Percentiles rank a stretch among this genome's conserved stretches.
These are phyloP conservation scores for Glomus cerebriforme DNA, from an alignment of 192 early-diverging fungal genomes.

Conservation along the genomic window DNA sequence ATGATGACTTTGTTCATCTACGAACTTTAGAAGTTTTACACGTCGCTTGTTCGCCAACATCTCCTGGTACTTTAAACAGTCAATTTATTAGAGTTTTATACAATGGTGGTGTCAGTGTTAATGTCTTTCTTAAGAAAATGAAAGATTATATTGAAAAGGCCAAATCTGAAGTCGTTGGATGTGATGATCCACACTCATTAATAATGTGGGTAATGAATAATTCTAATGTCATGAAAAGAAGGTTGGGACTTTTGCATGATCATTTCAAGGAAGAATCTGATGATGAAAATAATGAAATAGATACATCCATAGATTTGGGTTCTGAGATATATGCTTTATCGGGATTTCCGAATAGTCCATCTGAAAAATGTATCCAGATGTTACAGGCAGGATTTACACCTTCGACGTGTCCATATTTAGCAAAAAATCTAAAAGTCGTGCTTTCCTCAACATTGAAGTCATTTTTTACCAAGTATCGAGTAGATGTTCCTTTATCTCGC, in stretches of 20 bases:
- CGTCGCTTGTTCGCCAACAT: slow-evolving; percentile 4
- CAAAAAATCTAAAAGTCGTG: slow-evolving; percentile 32
- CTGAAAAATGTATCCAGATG: slow-evolving; percentile 34
- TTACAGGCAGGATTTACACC: slow-evolving; percentile 41
- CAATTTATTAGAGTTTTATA: slow-evolving; percentile 39
- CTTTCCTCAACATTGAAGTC: slow-evolving; percentile 22
- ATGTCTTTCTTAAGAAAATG: slow-evolving; percentile 34
- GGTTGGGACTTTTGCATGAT: slow-evolving; percentile 21
- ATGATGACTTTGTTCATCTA: slow-evolving; percentile 18
- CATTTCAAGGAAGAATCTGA: background rate
- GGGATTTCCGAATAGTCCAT: slow-evolving; percentile 24
- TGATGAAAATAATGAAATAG: background rate
- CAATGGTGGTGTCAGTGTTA: slow-evolving; percentile 25
- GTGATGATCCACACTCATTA: slow-evolving; percentile 18
- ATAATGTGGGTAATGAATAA: slow-evolving; percentile 33
- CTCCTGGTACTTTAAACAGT: slow-evolving; percentile 33
- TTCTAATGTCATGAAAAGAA: slow-evolving; percentile 17
- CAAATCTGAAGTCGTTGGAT: slow-evolving; percentile 9
- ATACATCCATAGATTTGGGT: background rate
- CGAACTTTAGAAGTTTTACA: slow-evolving; percentile 40
- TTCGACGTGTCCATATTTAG: slow-evolving; percentile 34
- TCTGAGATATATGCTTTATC: slow-evolving; percentile 21
- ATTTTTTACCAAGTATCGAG: slow-evolving; percentile 34
- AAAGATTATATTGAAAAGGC: slow-evolving; percentile 33
- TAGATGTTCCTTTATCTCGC: slow-evolving; percentile 37